Conservation (phyloP, 208 protist species). For the Acanthamoeba castellanii region DNA sequence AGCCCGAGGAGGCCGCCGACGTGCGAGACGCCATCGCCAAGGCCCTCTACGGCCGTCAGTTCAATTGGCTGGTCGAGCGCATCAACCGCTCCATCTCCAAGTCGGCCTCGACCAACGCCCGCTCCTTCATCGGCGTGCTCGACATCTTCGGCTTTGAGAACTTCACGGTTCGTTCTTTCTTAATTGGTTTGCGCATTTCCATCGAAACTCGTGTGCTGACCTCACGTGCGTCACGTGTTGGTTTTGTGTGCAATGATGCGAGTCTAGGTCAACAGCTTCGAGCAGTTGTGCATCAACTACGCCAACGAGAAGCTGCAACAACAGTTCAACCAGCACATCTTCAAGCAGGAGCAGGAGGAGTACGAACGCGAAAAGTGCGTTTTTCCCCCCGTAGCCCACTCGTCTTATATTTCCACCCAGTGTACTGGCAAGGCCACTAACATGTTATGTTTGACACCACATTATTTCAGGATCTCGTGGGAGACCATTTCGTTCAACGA, state of each 20-base stretch:
- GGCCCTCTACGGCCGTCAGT: conserved; percentile 67
- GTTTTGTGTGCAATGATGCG: background rate
- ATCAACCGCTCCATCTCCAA: conserved; percentile 73
- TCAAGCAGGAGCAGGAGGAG: conserved; percentile 97
- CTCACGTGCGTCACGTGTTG: conserved; percentile 76
- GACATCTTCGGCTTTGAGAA: conserved; percentile 98
- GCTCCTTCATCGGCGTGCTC: conserved; percentile 75
- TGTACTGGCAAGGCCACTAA: background rate
- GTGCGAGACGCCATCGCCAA: conserved; percentile 71
- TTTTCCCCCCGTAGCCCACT: too few relatives aligned
- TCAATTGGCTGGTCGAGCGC: conserved; percentile 71
- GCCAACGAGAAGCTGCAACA: conserved; percentile 97
- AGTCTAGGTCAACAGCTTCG: conserved; percentile 92
- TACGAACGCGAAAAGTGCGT: conserved; percentile 60
- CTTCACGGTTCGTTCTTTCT: conserved; percentile 86
- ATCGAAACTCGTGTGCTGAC: background rate
- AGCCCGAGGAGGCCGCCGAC: conserved; percentile 65
- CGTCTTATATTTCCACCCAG: background rate
- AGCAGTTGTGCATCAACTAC: conserved; percentile 97
- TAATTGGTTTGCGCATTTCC: background rate
- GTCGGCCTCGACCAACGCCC: background rate
- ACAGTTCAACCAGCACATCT: conserved; percentile 91
- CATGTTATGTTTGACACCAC: background rate
- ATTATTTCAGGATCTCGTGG: conserved; percentile 93
- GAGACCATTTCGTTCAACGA: conserved; percentile 96